These are phyloP conservation scores for Tricholoma sp. DNA, from an alignment of 768 basidiomycete species.

Conservation along the genomic window DNA sequence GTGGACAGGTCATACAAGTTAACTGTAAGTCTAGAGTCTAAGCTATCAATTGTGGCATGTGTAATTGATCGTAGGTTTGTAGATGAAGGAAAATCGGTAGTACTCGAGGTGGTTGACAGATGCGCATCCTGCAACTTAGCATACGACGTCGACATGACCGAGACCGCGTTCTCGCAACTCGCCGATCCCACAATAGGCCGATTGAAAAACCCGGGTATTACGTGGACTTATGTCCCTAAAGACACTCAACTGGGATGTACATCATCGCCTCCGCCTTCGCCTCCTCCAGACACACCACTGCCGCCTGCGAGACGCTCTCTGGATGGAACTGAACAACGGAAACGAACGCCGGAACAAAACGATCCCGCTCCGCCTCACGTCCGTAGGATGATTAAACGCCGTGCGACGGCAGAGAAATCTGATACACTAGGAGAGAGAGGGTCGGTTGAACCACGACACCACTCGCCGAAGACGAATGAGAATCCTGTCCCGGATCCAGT, in stretches of 20 bases:
- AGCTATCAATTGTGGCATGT: neutral
- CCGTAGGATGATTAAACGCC: neutral
- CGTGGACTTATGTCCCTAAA: neutral
- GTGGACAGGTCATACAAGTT: slow-evolving; percentile 8
- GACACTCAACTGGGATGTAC: neutral
- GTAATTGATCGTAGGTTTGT: too few relatives aligned
- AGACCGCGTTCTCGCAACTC: slow-evolving; percentile 6
- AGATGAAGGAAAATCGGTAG: slow-evolving; percentile 15
- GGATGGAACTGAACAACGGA: neutral
- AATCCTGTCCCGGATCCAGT: neutral
- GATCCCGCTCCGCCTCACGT: neutral
- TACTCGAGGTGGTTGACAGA: slow-evolving; percentile 13
- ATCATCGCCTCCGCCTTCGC: neutral
- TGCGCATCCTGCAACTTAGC: slow-evolving; percentile 4
- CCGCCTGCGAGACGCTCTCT: neutral
- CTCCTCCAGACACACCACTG: neutral
- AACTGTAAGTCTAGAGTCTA: slow-evolving; percentile 6
- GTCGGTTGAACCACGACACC: neutral
- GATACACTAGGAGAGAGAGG: neutral
- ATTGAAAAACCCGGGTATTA: neutral
- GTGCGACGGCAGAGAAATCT: neutral
- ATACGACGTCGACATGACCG: slow-evolving; percentile 14
- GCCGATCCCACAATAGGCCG: slow-evolving; percentile 4
- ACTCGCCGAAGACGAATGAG: neutral
- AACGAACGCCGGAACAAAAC: neutral